These are phyloP conservation scores for Uronychia binucleata DNA, from an alignment of 73 alveolate species.

Conservation along the genomic window DNA sequence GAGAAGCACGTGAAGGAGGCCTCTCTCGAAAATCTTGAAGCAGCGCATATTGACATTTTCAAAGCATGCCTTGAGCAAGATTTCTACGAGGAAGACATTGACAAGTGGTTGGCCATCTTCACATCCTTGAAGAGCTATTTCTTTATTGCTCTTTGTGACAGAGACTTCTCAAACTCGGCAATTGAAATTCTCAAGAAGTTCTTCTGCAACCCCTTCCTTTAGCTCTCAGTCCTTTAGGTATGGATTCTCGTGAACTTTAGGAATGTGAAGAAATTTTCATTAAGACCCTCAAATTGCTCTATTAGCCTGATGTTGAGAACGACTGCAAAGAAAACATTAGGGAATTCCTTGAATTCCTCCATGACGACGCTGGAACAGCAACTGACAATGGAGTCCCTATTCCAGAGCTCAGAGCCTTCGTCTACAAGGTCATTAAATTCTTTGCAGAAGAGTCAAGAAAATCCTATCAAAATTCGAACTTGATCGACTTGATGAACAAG, in stretches of 20 bases:
- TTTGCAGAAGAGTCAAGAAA: slow-evolving; percentile 66
- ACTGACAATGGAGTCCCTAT: slow-evolving; percentile 27
- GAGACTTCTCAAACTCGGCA: slow-evolving; percentile 55
- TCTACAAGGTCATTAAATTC: slow-evolving; percentile 57
- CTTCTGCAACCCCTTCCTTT: slow-evolving; percentile 49
- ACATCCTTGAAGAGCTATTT: slow-evolving; percentile 57
- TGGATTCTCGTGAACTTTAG: neutral
- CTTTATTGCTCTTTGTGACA: slow-evolving; percentile 59
- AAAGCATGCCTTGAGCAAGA: slow-evolving; percentile 74
- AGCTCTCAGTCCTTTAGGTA: slow-evolving; percentile 30
- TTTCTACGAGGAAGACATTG: slow-evolving; percentile 56
- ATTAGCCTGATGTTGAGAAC: slow-evolving; percentile 52
- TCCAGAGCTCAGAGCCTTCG: slow-evolving; percentile 55
- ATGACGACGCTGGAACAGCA: neutral
- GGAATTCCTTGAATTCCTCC: slow-evolving; percentile 66
- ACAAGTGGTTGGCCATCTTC: slow-evolving; percentile 65
- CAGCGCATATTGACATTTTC: slow-evolving; percentile 79
- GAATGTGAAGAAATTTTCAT: slow-evolving; percentile 56
- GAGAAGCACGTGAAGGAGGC: slow-evolving; percentile 66
- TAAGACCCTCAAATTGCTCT: slow-evolving; percentile 44
- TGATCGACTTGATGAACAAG: slow-evolving; percentile 65
- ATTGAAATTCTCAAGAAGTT: slow-evolving; percentile 66
- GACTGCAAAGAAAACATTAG: slow-evolving; percentile 55
- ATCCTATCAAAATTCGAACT: slow-evolving; percentile 50
- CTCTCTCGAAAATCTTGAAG: slow-evolving; percentile 55